phyloP scores from a whole-genome alignment of 1,284 basidiomycete species.

The Cutaneotrichosporon daszewskae region DNA sequence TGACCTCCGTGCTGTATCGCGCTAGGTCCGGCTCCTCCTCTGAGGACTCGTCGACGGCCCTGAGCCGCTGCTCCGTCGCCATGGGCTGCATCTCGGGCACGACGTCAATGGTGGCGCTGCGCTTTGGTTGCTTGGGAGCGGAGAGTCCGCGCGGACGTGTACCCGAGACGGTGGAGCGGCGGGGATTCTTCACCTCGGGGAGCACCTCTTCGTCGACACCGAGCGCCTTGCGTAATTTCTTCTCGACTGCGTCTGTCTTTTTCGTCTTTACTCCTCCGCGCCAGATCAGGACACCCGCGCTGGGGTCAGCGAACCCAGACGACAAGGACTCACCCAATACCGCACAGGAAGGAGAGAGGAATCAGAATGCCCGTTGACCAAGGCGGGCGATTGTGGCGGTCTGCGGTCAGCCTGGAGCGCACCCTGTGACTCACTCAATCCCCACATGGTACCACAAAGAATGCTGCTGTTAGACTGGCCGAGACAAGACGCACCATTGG shows the following conservation, averaged over 20 bases:
- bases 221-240: constrained; percentile 64
- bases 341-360: constrained; percentile 68
- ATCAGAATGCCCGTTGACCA: constrained; percentile 63
- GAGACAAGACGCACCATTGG: no score
- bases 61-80: no score
- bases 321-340: no score
- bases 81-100: no score
- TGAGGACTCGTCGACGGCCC: no score
- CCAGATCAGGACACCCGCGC: constrained; percentile 72
- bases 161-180: constrained; percentile 9
- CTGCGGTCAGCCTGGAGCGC: constrained; percentile 9
- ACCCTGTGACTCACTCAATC: constrained; percentile 50
- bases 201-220: constrained; percentile 36
- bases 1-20: no score
- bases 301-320: no score
- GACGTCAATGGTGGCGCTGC: constrained; percentile 1
- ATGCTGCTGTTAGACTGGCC: no score
- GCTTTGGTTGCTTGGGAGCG: not conserved
- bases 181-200: constrained; percentile 4
- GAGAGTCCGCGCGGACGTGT: not conserved
- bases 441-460: constrained; percentile 79
- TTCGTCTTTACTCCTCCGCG: constrained; percentile 68
- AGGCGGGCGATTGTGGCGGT: constrained; percentile 48
- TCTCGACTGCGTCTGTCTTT: constrained; percentile 65
- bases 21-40: no score